A percentile compares a stretch with the other conserved stretches of the same genome.
These are phyloP conservation scores for Ophiostoma ulmi DNA, from an alignment of 2,329 filamentous ascomycete genomes.

Conservation along the genomic window DNA sequence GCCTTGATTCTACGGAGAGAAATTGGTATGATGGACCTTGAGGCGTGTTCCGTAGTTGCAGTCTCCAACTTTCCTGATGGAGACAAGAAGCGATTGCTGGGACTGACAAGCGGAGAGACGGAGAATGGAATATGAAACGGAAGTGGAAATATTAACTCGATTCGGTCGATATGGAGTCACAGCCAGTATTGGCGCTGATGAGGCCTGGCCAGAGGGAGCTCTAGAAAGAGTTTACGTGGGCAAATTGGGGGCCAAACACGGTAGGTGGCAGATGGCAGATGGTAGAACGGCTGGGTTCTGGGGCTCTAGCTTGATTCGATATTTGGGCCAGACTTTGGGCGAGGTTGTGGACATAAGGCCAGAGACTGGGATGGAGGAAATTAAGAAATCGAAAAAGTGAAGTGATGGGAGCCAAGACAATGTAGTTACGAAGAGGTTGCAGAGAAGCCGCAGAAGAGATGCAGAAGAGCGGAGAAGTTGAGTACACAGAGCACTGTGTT, in stretches of 20 bases:
- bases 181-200: too few relatives aligned
- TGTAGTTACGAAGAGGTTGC: neutral
- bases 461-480: neutral
- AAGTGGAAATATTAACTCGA: neutral
- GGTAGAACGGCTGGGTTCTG: neutral
- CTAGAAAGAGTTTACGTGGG: too few relatives aligned
- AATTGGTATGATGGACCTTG: too few relatives aligned
- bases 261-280: too few relatives aligned
- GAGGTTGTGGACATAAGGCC: neutral
- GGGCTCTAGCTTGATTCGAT: neutral
- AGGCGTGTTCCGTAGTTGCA: too few relatives aligned
- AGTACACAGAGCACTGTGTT: neutral
- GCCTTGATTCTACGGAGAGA: too few relatives aligned
- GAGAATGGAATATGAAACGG: neutral
- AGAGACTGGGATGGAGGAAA: neutral
- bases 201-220: too few relatives aligned
- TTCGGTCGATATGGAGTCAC: too few relatives aligned
- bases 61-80: too few relatives aligned
- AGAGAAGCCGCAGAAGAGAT: neutral
- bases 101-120: neutral
- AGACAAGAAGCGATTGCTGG: neutral
- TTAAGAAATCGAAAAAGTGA: neutral
- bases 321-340: neutral
- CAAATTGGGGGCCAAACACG: too few relatives aligned
- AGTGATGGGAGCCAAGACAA: neutral